Conservation (phyloP, 2,329 filamentous ascomycete species). For the Aspergillus fumigatus region DNA sequence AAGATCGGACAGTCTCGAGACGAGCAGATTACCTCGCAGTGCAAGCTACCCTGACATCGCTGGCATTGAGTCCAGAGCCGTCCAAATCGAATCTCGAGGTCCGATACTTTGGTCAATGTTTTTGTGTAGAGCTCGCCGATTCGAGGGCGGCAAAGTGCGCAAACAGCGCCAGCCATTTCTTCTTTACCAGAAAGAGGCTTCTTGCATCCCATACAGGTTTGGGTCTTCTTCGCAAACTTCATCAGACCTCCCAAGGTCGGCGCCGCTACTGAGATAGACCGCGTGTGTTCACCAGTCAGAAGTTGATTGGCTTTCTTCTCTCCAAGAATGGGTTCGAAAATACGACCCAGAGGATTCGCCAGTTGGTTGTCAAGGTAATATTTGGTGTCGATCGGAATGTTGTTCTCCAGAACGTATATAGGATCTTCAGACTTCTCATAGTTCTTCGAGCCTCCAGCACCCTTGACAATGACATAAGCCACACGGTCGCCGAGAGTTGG, state of each 20-base stretch:
- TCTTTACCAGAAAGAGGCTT: constrained; percentile 79
- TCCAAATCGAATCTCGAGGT: constrained; percentile 88
- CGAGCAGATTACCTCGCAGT: constrained; percentile 96
- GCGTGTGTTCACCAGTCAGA: constrained; percentile 87
- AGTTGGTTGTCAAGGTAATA: constrained; percentile 99
- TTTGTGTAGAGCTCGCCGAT: constrained; percentile 92
- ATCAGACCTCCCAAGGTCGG: constrained; percentile 90
- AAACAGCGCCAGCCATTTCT: constrained; percentile 81
- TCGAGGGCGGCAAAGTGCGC: constrained; percentile 75
- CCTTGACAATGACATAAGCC: constrained; percentile 96
- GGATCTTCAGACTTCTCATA: constrained; percentile 97
- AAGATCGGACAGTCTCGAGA: constrained; percentile 98
- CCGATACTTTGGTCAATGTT: constrained; percentile 79
- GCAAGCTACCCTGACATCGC: constrained; percentile 93
- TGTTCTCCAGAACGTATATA: constrained; percentile 95
- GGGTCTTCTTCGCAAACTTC: constrained; percentile 97
- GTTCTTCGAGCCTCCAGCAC: constrained; percentile 81
- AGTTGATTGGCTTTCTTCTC: constrained; percentile 85
- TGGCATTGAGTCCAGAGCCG: constrained; percentile 98
- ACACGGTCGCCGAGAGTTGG: constrained; percentile 92
- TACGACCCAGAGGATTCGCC: constrained; percentile 86
- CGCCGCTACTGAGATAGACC: constrained; percentile 87
- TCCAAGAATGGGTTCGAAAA: constrained; percentile 96
- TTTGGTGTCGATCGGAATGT: constrained; percentile 94
- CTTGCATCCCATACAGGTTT: constrained; percentile 99